Conservation (phyloP, 306 rosid species). For the Prunus armeniaca region DNA sequence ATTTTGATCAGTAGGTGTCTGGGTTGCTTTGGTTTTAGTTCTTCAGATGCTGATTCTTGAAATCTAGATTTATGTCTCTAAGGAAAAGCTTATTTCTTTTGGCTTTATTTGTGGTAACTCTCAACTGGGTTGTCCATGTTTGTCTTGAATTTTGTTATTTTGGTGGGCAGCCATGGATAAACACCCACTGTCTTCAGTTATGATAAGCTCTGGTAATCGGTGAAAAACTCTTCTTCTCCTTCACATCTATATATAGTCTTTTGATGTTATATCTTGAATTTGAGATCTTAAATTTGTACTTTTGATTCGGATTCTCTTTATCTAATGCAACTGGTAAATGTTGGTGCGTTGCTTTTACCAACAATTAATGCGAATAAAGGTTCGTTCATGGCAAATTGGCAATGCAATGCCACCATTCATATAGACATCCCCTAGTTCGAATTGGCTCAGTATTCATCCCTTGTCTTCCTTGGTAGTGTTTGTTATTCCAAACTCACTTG, state of each 20-base stretch:
- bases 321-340: background rate
- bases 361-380: background rate
- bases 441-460: background rate
- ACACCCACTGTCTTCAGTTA: background rate
- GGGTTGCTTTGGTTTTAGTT: constrained; percentile 32
- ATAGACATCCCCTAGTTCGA: background rate
- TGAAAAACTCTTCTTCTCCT: constrained; percentile 6
- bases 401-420: background rate
- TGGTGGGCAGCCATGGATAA: background rate
- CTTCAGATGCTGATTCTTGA: background rate
- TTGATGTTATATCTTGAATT: background rate
- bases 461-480: background rate
- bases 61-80: constrained; percentile 1
- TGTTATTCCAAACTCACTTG: background rate
- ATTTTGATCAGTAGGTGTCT: constrained; percentile 13
- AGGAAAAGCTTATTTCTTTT: constrained; percentile 1
- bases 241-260: background rate
- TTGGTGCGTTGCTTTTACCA: background rate
- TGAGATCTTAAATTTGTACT: constrained; percentile 20
- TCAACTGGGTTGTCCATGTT: background rate
- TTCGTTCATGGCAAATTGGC: background rate
- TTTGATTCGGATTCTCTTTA: background rate
- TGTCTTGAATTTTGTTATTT: background rate
- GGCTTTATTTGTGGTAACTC: background rate
- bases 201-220: background rate